A percentile compares a stretch with the other conserved stretches of the same genome.
Conservation (phyloP, 768 basidiomycete genomes). For the Hypholoma sublateritium region DNA sequence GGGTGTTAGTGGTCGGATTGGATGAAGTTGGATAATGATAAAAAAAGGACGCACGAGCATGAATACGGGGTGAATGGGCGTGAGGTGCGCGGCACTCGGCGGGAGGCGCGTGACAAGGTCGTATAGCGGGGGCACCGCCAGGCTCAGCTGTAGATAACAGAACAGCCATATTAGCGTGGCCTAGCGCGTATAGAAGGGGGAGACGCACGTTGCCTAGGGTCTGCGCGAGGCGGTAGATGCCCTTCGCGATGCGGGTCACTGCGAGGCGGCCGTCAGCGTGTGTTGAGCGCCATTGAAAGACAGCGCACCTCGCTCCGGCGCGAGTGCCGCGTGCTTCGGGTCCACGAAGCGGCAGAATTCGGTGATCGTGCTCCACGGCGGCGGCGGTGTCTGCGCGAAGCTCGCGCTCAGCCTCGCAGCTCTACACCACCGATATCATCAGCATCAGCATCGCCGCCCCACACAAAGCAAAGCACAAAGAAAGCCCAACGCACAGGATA, state of each 20-base stretch:
- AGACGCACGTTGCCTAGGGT: conserved; percentile 49
- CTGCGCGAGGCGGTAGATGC: conserved; percentile 53
- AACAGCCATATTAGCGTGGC: no score
- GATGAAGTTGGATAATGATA: not conserved
- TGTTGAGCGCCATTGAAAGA: not conserved
- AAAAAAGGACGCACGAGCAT: conserved; percentile 42
- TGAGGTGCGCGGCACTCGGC: conserved; percentile 29
- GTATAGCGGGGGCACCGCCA: conserved; percentile 58
- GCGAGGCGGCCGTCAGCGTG: not conserved
- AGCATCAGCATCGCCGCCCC: not conserved
- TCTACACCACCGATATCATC: conserved; percentile 28
- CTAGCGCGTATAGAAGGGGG: not conserved
- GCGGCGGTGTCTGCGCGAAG: conserved; percentile 36
- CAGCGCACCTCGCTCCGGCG: conserved; percentile 64
- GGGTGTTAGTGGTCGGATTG: conserved; percentile 6
- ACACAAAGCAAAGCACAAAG: conserved; percentile 26
- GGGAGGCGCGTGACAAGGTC: conserved; percentile 65
- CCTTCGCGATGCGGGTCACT: conserved; percentile 71
- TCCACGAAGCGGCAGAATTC: conserved; percentile 65
- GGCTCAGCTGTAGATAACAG: conserved; percentile 24
- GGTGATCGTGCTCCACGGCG: conserved; percentile 41
- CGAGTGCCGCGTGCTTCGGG: conserved; percentile 61
- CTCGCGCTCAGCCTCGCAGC: conserved; percentile 51
- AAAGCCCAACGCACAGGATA: conserved; percentile 71
- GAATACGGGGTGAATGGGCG: conserved; percentile 70